These are phyloP conservation scores for Gentiana straminea DNA, from an alignment of 257 asterid genomes.

Conservation along the genomic window DNA sequence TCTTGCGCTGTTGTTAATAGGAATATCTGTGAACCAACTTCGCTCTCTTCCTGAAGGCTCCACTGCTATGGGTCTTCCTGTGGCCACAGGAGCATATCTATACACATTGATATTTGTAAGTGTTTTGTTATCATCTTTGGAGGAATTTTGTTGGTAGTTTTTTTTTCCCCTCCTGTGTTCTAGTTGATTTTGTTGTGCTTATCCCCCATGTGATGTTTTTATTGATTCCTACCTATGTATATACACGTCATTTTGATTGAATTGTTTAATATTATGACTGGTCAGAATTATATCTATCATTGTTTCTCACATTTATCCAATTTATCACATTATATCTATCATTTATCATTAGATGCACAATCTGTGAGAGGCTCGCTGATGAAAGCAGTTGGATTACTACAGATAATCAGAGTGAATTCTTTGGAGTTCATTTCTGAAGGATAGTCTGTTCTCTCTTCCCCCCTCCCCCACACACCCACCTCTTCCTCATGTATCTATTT, in stretches of 20 bases:
- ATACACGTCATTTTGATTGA: background rate
- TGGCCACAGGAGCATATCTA: conserved; percentile 71
- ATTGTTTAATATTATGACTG: background rate
- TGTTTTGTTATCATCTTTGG: conserved; percentile 16
- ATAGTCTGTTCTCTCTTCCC: too few relatives aligned
- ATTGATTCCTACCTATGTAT: background rate
- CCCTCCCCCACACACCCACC: too few relatives aligned
- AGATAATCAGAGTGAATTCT: too few relatives aligned
- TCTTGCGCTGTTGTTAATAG: conserved; percentile 94
- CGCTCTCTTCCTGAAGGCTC: conserved; percentile 76
- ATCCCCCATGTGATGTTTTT: background rate
- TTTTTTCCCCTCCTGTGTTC: background rate
- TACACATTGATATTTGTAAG: conserved; percentile 92
- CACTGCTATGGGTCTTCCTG: conserved; percentile 76
- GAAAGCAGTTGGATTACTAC: too few relatives aligned
- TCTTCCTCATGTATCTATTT: too few relatives aligned
- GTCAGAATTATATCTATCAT: too few relatives aligned
- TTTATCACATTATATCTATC: too few relatives aligned
- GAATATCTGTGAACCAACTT: conserved; percentile 88
- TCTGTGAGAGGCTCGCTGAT: too few relatives aligned
- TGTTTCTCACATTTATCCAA: too few relatives aligned
- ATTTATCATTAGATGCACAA: too few relatives aligned
- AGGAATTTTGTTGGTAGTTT: background rate
- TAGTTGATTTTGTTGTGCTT: background rate
- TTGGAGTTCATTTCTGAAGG: too few relatives aligned